Percentiles rank a stretch among this genome's conserved stretches.
Conservation (phyloP, 1,284 basidiomycete species). For the Dichomitus squalens region DNA sequence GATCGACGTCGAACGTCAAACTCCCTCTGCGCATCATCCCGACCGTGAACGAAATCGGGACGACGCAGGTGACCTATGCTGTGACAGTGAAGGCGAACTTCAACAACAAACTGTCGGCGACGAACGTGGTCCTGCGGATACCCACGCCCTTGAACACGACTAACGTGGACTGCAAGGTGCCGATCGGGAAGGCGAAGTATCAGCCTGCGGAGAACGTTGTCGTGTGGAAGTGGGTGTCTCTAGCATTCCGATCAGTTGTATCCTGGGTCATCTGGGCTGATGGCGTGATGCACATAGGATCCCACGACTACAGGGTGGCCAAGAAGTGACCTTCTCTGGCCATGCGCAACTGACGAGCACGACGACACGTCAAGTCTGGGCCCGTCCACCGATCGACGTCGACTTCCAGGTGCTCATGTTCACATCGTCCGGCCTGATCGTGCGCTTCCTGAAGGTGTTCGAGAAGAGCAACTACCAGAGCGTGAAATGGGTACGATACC, state of each 20-base stretch:
- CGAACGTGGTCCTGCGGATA: slow-evolving; percentile 90
- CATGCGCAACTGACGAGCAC: slow-evolving; percentile 85
- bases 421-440: slow-evolving; percentile 93
- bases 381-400: slow-evolving; percentile 94
- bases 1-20: slow-evolving; percentile 94
- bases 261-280: neutral
- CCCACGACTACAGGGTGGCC: slow-evolving; percentile 88
- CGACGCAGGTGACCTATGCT: slow-evolving; percentile 89
- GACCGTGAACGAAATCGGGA: slow-evolving; percentile 92
- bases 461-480: slow-evolving; percentile 94
- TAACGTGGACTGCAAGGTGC: slow-evolving; percentile 88
- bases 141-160: slow-evolving; percentile 96
- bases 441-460: slow-evolving; percentile 97
- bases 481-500: slow-evolving; percentile 91
- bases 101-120: slow-evolving; percentile 90
- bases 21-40: slow-evolving; percentile 90
- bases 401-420: slow-evolving; percentile 99
- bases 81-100: slow-evolving; percentile 91
- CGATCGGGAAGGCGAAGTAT: slow-evolving; percentile 95
- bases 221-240: slow-evolving; percentile 88
- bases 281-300: slow-evolving; percentile 55
- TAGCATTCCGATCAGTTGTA: neutral
- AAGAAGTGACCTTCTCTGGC: slow-evolving; percentile 87
- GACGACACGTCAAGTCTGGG: slow-evolving; percentile 93
- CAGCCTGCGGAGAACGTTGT: slow-evolving; percentile 94